Conservation (phyloP, 805 yeast species). For the Candida tibetensis region DNA sequence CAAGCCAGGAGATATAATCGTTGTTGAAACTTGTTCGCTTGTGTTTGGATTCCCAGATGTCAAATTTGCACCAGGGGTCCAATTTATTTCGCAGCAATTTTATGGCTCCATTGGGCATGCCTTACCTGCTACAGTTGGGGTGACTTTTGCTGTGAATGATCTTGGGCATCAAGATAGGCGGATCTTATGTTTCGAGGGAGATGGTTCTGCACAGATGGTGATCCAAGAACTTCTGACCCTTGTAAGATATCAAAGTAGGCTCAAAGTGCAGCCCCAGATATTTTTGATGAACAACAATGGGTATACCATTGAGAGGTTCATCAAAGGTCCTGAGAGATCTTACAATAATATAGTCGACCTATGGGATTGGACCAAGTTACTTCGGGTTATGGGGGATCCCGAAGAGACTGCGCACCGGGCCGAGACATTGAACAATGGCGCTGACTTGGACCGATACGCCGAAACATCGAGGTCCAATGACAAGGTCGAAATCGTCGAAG, state of each 20-base stretch:
- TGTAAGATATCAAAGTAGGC: constrained; percentile 42
- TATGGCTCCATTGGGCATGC: constrained; percentile 89
- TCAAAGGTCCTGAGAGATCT: constrained; percentile 69
- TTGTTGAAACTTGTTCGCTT: constrained; percentile 81
- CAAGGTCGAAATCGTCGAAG: constrained; percentile 25
- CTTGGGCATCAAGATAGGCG: constrained; percentile 44
- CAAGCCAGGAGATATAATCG: constrained; percentile 63
- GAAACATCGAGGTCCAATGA: constrained; percentile 6
- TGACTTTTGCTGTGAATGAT: constrained; percentile 69
- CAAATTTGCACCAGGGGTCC: constrained; percentile 52
- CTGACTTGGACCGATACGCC: constrained; percentile 20
- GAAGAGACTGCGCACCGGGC: constrained; percentile 20
- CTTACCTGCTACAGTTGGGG: constrained; percentile 82
- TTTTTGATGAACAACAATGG: constrained; percentile 82
- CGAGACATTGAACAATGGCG: constrained; percentile 15
- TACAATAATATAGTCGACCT: constrained; percentile 80
- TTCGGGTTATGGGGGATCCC: constrained; percentile 60
- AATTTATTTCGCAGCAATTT: constrained; percentile 63
- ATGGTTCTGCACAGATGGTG: constrained; percentile 95
- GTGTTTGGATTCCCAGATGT: constrained; percentile 74
- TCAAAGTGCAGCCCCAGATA: constrained; percentile 57
- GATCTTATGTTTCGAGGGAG: constrained; percentile 78
- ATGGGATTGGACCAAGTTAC: constrained; percentile 78
- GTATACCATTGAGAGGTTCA: constrained; percentile 84
- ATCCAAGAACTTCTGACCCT: constrained; percentile 75